Base-by-base conservation (phyloP, 441 rosid species). In the Adansonia rubrostipa region DNA sequence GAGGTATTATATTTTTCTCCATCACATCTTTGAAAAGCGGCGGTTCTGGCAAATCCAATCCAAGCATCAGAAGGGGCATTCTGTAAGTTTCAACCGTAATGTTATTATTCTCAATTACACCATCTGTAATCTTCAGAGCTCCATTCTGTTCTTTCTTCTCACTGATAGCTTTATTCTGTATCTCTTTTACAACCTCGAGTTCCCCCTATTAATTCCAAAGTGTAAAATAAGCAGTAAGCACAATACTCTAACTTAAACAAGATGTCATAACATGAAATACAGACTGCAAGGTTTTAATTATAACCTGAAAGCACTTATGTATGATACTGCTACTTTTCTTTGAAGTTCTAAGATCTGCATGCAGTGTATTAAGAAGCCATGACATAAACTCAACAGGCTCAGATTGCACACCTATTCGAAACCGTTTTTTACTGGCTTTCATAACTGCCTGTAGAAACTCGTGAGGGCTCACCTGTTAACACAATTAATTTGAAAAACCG, bases 1-100 rank as follows among this genome's bases (percentile, higher is more conserved):
- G 99, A 3, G 97, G 99, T 77, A 92, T 96, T 7, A 96, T 96
- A 83, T 94, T 96, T 84, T 96, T 96, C 85, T 96, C 99, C 99
- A 93, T 92, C 79, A 94, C 97, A 75, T 96, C 99, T 87, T 90
- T 87, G 85, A 93, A 93, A 76, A 96, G 92, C 60, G 98, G 98
- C 2, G 97, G 97, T 24, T 98, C 98, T n/a, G 99, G 99, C 85
- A 96, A 88, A 88, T 96, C 99, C 74, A 96, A 86, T 44, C 98
- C 97, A 84, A 96, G 97, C 98, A 96, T 94, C 85, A 94, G 83
- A 87, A 92, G 94, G 24, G 95, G 90, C 98, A 92, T 92, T 85
- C 90, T 90, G 79, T 90, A 92, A 42, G 88, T 82, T 82, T 92
- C 97, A 51, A 81, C 77, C 17, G 77, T 71, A 78, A 77, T 75